phyloP scores from a whole-genome alignment of 2,329 filamentous ascomycete species.

The Alternaria sp. region DNA sequence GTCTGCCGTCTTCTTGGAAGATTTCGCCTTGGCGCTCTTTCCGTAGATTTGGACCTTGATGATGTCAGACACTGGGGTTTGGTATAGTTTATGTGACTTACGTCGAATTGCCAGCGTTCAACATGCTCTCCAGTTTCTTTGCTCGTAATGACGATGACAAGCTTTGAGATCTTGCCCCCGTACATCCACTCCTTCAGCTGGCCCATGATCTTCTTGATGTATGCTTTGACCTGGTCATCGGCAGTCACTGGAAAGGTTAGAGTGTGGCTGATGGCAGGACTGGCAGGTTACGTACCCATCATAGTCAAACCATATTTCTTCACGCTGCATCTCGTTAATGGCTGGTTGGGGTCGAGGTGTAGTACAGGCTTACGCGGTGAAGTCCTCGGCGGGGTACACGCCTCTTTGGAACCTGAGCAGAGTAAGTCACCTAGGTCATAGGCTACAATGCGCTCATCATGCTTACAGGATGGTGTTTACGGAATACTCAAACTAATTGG shows the following conservation, averaged over 20 bases:
- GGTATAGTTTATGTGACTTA: constrained; percentile 51
- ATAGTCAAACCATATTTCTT: constrained; percentile 99
- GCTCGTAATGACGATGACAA: constrained; percentile 94
- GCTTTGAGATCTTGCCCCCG: constrained; percentile 93
- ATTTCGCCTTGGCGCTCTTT: constrained; percentile 57
- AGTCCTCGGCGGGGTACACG: constrained; percentile 92
- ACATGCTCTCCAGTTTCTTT: constrained; percentile 97
- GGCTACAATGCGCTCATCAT: too few relatives aligned
- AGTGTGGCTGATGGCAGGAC: background rate
- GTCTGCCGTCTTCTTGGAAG: constrained; percentile 60
- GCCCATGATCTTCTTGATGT: constrained; percentile 99
- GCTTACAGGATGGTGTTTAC: constrained; percentile 93
- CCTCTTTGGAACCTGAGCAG: constrained; percentile 76
- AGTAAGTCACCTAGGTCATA: constrained; percentile 17
- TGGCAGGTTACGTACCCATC: constrained; percentile 66
- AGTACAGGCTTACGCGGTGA: constrained; percentile 72
- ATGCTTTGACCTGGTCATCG: constrained; percentile 97
- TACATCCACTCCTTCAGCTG: constrained; percentile 99
- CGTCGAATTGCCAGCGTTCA: constrained; percentile 98
- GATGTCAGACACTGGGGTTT: constrained; percentile 38
- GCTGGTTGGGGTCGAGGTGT: background rate
- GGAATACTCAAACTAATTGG: constrained; percentile 85
- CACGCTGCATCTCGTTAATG: constrained; percentile 61
- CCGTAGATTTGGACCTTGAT: constrained; percentile 64
- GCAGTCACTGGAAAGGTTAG: constrained; percentile 70